Base-by-base conservation (phyloP, 129 eudicot species). In the Glebionis coronaria region DNA sequence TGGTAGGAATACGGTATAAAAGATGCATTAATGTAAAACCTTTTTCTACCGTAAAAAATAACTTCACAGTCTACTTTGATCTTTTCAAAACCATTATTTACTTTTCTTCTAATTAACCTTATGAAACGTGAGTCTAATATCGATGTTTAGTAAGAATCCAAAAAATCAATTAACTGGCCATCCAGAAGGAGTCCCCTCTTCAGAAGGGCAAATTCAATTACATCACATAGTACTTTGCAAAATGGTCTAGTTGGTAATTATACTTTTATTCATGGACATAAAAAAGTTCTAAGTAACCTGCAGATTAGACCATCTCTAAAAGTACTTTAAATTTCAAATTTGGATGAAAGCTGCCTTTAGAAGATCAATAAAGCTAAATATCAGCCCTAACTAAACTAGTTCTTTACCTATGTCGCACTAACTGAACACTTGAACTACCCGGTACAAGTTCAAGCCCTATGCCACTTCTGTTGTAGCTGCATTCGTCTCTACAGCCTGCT, bases 401-500 rank as follows among this genome's bases (percentile, higher is more conserved):
- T 53, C 8, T 18, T 18, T 25, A 53, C 5, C 5, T 55, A 20
- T 20, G 19, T 23, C 10, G 23, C 19, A 57, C 62, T 13, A 57
- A 57, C 12, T 25, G 62, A 57, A 20, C 18, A 27, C 42, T 57
- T 57, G 4, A 57, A 35, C 73, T 35, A 56, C 65, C 56, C 14
- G 56, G 3, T 27, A 77, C 35, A 71, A 5, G 47, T 56, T 44
- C 19, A 75, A 38, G 44, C 46, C 56, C 46, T 63, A 79, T 40
- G 75, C 81, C 64, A 62, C 77, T 56, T 82, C 63, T 40, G 40
- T 35, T 45, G 76, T 65, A 71, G 74, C 74, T 20, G 58, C 68
- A 12, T 40, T 19, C 50, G 67, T 51, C 69, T 76, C 78, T 14
- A 28, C 63, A 21, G 81, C 54, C 63, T 56, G 77, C 63, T 82